phyloP scores from a whole-genome alignment of 1,284 basidiomycete species.

The Fomitopsis palustris region DNA sequence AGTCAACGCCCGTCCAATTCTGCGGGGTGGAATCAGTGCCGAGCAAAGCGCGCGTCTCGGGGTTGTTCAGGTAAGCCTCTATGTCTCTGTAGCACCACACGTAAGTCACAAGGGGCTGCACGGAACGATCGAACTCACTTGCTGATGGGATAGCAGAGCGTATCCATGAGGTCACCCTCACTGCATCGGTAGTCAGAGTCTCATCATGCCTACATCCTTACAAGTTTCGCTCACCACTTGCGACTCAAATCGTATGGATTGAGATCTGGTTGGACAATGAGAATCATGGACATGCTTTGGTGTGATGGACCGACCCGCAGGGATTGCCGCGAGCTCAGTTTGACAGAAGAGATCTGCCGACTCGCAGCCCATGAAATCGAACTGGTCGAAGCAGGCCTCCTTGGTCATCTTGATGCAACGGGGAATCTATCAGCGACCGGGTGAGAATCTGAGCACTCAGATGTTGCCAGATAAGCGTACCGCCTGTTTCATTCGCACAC shows the following conservation, averaged over 20 bases:
- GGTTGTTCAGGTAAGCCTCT: conserved; percentile 48
- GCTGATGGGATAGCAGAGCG: conserved; percentile 21
- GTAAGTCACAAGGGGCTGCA: background rate
- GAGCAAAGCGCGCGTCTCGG: conserved; percentile 50
- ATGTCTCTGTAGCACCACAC: conserved; percentile 37
- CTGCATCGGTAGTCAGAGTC: background rate
- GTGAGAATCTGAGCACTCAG: background rate
- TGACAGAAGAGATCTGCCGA: conserved; percentile 38
- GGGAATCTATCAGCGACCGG: conserved; percentile 15
- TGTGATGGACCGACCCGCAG: background rate
- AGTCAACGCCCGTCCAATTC: conserved; percentile 49
- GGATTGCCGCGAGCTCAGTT: background rate
- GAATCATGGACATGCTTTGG: background rate
- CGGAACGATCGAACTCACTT: conserved; percentile 1
- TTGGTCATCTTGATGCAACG: conserved; percentile 29
- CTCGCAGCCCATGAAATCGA: conserved; percentile 37
- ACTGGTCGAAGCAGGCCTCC: conserved; percentile 25
- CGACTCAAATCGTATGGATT: background rate
- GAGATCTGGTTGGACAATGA: background rate
- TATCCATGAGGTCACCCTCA: background rate
- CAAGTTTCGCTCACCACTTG: background rate
- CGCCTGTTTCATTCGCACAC: conserved; percentile 32
- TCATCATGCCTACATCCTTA: background rate
- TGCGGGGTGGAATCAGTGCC: conserved; percentile 48
- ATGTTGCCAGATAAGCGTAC: conserved; percentile 22